Evolutionary conservation across 805 yeast species (phyloP).

Genomic region (Cyberlindnera mrakii): DNA sequence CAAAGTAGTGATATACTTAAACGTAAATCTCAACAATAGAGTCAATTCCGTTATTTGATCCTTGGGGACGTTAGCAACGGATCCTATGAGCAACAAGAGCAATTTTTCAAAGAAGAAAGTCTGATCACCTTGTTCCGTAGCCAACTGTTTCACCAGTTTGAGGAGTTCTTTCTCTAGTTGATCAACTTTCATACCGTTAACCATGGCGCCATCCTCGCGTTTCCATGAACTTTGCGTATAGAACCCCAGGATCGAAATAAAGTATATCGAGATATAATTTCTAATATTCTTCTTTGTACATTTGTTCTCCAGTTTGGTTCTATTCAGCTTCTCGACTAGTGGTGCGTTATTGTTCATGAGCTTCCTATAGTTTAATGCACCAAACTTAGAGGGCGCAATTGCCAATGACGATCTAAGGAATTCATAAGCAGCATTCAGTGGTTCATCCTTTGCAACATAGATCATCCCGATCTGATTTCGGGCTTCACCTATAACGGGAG

Average conservation of each 20-base stretch:
- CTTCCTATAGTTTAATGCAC: conserved; percentile 30
- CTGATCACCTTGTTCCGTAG: conserved; percentile 7
- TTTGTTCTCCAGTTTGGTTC: conserved; percentile 13
- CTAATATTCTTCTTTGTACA: conserved; percentile 10
- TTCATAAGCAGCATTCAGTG: conserved; percentile 32
- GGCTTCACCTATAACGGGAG: conserved; percentile 67
- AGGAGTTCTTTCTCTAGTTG: conserved; percentile 30
- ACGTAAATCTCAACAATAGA: conserved; percentile 33
- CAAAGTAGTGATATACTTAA: conserved; percentile 34
- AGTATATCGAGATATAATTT: conserved; percentile 12
- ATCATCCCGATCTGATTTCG: conserved; percentile 54
- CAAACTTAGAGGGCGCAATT: conserved; percentile 34
- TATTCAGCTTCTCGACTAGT: conserved; percentile 22
- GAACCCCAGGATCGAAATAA: conserved; percentile 36
- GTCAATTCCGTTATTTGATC: conserved; percentile 5
- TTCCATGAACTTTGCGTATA: conserved; percentile 37
- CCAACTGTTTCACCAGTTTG: conserved; percentile 16
- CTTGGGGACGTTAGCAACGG: conserved; percentile 23
- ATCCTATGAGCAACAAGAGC: conserved; percentile 32
- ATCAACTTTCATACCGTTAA: conserved; percentile 26
- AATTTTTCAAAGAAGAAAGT: conserved; percentile 26
- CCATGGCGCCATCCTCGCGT: conserved; percentile 17
- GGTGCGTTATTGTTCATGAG: conserved; percentile 26
- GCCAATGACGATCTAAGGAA: conserved; percentile 39
- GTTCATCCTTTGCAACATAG: conserved; percentile 32